Evolutionary conservation across 2,329 filamentous ascomycete genomes (phyloP).

Genomic region (Paraphoma sp.): DNA sequence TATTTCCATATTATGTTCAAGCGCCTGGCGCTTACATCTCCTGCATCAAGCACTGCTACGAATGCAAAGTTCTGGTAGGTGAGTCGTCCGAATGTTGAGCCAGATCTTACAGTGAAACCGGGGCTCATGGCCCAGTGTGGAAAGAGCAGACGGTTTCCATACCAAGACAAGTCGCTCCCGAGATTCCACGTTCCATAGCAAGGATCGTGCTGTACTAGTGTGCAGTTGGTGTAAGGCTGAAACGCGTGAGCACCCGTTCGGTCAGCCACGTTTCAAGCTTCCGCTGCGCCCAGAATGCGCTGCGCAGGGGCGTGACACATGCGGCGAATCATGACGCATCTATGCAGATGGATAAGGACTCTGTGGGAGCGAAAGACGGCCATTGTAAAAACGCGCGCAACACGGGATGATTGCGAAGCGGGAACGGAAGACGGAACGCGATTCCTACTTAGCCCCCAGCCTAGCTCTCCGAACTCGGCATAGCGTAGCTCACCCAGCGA

Average conservation of each 20-base stretch:
- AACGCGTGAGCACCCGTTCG: not conserved
- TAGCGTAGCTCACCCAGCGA: too few species aligned
- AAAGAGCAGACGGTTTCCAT: not conserved
- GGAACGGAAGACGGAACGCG: too few species aligned
- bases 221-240: constrained; percentile 1
- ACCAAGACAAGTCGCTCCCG: too few species aligned
- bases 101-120: not conserved
- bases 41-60: not conserved
- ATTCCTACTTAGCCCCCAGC: too few species aligned
- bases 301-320: not conserved
- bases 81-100: not conserved
- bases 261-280: not conserved
- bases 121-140: not conserved
- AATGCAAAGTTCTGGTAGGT: not conserved
- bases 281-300: not conserved
- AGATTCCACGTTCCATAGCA: too few species aligned
- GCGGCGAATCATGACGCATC: too few species aligned
- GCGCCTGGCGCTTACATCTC: not conserved
- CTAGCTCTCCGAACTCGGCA: too few species aligned
- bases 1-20: too few species aligned
- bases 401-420: too few species aligned
- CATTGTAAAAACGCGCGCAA: too few species aligned
- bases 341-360: too few species aligned
- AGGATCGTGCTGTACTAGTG: not conserved
- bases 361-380: too few species aligned